Base-by-base conservation (phyloP, 192 early-diverging fungal species). In the Funneliformis mosseae region DNA sequence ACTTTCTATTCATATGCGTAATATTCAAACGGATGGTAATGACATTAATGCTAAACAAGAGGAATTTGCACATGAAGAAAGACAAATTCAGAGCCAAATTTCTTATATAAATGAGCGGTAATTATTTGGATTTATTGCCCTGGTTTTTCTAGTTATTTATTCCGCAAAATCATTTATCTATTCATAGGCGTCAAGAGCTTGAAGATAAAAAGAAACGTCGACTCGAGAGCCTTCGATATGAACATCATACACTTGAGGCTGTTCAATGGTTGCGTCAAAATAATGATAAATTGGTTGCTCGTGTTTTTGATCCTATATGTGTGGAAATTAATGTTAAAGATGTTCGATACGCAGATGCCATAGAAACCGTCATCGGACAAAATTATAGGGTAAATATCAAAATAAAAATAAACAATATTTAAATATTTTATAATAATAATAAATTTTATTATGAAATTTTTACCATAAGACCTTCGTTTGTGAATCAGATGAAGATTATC, bases 401-500 rank as follows among this genome's bases (percentile, higher is more conserved):
- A 55, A 21, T 50, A 21, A 21, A 21, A 50, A 14, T 55, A 21
- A 21, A 7, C 14, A 21, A 55, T n/a, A n/a, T n/a, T n/a, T n/a
- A 18, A 55, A 55, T 7, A 16, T 18, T 21, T 6, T 55, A 6
- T 9, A 7, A 18, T 11, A 43, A 61, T 64, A 38, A 43, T 23
- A 11, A 85, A 71, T 70, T 18, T 60, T 55, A 39, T 33, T 48
- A 59, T 72, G 66, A 76, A 45, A 23, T 48, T 25, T 21, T 38
- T 6, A 71, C 85, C 33, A 33, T 33, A 33, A 96, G 89, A 93
- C 87, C 8, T 96, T 96, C 84, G 91, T 97, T 0, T 91, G 91
- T 42, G 92, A 96, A 81, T 86, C 90, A 28, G 82, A 92, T 70
- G 88, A 88, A 41, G 97, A 98, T 83, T 98, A 98, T 84, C 73